Percentiles rank a stretch among this genome's conserved stretches.
Evolutionary conservation across 2,329 filamentous ascomycete genomes (phyloP).

Genomic region (Aspergillus persii): DNA sequence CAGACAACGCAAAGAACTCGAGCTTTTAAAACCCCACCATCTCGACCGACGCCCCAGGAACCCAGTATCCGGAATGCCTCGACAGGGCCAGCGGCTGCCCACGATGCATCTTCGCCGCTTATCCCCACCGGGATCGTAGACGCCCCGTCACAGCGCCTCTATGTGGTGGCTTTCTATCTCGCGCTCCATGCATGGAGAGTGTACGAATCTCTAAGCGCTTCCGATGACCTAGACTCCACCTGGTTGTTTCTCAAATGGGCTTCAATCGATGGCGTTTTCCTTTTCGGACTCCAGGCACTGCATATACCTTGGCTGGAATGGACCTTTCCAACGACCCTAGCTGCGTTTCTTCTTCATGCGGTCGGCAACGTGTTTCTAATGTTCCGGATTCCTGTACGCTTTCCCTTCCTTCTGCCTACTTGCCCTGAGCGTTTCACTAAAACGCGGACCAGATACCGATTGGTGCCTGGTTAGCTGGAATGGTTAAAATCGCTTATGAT

Average conservation of each 20-base stretch:
- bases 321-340: constrained; percentile 69
- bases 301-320: constrained; percentile 97
- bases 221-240: constrained; percentile 83
- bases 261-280: constrained; percentile 76
- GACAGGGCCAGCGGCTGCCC: constrained; percentile 21
- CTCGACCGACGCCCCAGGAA: constrained; percentile 25
- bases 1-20: constrained; percentile 45
- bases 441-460: constrained; percentile 62
- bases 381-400: constrained; percentile 77
- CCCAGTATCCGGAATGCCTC: constrained; percentile 22
- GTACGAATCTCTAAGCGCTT: constrained; percentile 78
- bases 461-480: constrained; percentile 66
- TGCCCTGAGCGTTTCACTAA: constrained; percentile 6
- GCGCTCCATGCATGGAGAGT: constrained; percentile 76
- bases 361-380: constrained; percentile 80
- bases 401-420: not conserved
- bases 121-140: constrained; percentile 82
- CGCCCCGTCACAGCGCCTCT: constrained; percentile 86
- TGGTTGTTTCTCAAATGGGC: constrained; percentile 94
- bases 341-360: constrained; percentile 69
- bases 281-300: constrained; percentile 82
- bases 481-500: constrained; percentile 83
- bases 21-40: constrained; percentile 28
- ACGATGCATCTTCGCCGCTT: constrained; percentile 54
- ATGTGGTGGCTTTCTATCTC: constrained; percentile 76